phyloP scores from a whole-genome alignment of 352 stramenopile species.

The Phytophthora foliorum region DNA sequence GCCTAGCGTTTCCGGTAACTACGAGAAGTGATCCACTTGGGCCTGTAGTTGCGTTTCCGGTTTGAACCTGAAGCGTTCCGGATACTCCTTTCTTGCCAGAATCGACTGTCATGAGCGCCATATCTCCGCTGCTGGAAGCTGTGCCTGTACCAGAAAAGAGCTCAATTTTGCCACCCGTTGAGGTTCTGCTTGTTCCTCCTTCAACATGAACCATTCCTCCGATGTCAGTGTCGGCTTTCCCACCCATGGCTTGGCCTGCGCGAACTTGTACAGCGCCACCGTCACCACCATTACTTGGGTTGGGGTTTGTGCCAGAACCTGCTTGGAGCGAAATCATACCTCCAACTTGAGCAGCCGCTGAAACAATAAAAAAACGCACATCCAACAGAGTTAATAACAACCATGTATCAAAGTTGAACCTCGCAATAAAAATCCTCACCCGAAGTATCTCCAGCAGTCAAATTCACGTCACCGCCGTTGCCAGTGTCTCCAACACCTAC shows the following conservation, averaged over 20 bases:
- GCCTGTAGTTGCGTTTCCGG: conserved; percentile 73
- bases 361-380: conserved; percentile 24
- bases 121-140: conserved; percentile 72
- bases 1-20: conserved; percentile 75
- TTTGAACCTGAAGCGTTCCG: conserved; percentile 76
- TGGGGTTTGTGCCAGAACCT: conserved; percentile 60
- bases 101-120: conserved; percentile 68
- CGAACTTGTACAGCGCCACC: conserved; percentile 63
- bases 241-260: conserved; percentile 67
- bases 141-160: conserved; percentile 58
- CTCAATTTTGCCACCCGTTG: conserved; percentile 74
- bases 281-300: conserved; percentile 64
- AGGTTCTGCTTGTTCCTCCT: conserved; percentile 56
- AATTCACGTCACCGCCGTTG: conserved; percentile 46
- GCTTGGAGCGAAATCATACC: conserved; percentile 60
- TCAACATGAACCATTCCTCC: conserved; percentile 72
- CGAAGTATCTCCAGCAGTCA: conserved; percentile 76
- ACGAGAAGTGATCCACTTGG: conserved; percentile 81
- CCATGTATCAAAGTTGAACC: not conserved
- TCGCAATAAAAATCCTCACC: conserved; percentile 41
- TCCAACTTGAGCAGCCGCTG: conserved; percentile 48
- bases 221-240: conserved; percentile 47
- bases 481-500: conserved; percentile 38
- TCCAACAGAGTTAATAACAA: conserved; percentile 4
- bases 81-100: conserved; percentile 85